Evolutionary conservation across 441 rosid species (phyloP).

Genomic region (Macaranga tanarius): DNA sequence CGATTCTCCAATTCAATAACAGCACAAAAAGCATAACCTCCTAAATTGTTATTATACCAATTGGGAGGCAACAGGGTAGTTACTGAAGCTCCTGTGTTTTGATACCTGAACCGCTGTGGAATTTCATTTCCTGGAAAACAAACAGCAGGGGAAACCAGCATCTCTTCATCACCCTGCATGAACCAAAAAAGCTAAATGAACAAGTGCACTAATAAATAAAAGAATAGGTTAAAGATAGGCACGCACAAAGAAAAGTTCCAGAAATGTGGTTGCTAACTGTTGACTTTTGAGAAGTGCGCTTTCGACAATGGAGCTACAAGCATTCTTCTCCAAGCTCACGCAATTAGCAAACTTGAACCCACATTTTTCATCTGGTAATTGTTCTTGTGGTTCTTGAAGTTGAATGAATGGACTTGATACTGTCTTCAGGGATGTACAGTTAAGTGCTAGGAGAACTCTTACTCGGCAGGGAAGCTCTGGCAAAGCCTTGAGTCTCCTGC

Average conservation of each 20-base stretch:
- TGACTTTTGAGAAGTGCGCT: slow-evolving; percentile 7
- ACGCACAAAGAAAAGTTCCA: background rate
- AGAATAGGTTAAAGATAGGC: background rate
- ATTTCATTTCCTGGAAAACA: slow-evolving; percentile 23
- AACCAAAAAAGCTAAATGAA: background rate
- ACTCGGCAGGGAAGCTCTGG: slow-evolving; percentile 20
- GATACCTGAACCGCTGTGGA: slow-evolving; percentile 14
- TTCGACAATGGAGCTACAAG: slow-evolving; percentile 15
- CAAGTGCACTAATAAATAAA: background rate
- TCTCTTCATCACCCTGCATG: slow-evolving; percentile 15
- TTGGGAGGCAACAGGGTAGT: slow-evolving; percentile 14
- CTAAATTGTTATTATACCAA: slow-evolving; percentile 12
- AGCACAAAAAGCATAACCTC: slow-evolving; percentile 19
- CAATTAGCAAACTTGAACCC: slow-evolving; percentile 21
- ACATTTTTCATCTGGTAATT: background rate
- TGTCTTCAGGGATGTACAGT: slow-evolving; percentile 19
- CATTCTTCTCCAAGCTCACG: slow-evolving; percentile 16
- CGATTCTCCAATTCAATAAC: slow-evolving; percentile 17
- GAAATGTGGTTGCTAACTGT: slow-evolving; percentile 14
- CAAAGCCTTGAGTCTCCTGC: slow-evolving; percentile 16
- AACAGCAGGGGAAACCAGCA: slow-evolving; percentile 18
- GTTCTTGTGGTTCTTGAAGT: slow-evolving; percentile 7
- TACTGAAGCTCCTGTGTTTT: slow-evolving; percentile 12
- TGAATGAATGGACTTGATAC: slow-evolving; percentile 19
- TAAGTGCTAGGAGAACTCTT: background rate